Evolutionary conservation across 177 flowering plant species (phyloP), one percentile per base, ranked within the genome.

Genomic region (Vitis hybrid): DNA sequence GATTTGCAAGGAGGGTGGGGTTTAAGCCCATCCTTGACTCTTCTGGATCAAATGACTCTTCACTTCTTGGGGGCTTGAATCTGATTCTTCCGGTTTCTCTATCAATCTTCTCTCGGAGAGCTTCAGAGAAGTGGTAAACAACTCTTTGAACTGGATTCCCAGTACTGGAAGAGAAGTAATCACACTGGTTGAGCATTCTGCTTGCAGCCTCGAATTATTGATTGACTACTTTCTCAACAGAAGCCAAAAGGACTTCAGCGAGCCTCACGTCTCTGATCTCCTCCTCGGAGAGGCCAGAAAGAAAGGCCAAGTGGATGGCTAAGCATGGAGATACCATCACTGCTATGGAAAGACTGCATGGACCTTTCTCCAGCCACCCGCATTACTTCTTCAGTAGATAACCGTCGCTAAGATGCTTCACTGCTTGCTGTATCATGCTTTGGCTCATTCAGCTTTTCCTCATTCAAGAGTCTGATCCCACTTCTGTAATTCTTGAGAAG

Each of bases 91-190:
- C 75, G 13, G 77, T 73, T 56, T 66, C 79, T 66, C 65, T 51
- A 65, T 83, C 62, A 12, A 85, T 81, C 70, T 71, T 82, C 51
- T 84, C 88, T 19, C 66, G 74, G 51, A 87, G 85, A 58, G 88
- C 90, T 58, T 73, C 78, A 12, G 86, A 65, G 29, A 86, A 84
- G 31, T 86, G 78, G 70, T 68, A 78, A 29, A 76, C 86, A 2
- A 83, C 64, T 45, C 89, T 66, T 33, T 85, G 82, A 13, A 85
- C 83, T 3, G 89, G 79, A 51, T 70, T 85, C 1, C 86, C 88
- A 0, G 69, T 50, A 11, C 39, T 56, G 19, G 85, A 83, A 18
- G 85, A 77, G 70, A 76, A 61, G 65, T 48, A 22, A 7, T 70
- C 71, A 60, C 88, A 86, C 15, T 74, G 76, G n/a, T 62, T 55